A percentile compares a stretch with the other conserved stretches of the same genome.
These are phyloP conservation scores for Aurinia saxatilis DNA, from an alignment of 345 rosid species.

Conservation along the genomic window DNA sequence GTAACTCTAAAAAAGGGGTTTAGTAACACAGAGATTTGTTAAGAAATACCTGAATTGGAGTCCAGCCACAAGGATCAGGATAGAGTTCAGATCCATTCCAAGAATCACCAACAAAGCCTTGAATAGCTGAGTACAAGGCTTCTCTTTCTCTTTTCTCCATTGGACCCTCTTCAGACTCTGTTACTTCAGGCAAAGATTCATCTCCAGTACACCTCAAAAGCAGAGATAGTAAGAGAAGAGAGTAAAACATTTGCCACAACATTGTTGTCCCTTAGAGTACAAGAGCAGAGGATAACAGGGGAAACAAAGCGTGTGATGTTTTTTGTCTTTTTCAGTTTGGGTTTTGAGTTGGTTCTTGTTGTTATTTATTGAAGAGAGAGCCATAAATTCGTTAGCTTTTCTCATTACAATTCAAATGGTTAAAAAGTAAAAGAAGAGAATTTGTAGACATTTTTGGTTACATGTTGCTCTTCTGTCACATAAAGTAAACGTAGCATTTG, in stretches of 20 bases:
- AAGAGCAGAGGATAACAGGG: slow-evolving; percentile 11
- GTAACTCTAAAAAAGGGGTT: not conserved
- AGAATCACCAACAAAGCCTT: slow-evolving; percentile 83
- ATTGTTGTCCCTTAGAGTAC: slow-evolving; percentile 11
- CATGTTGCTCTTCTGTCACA: slow-evolving; percentile 25
- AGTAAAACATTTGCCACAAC: slow-evolving; percentile 15
- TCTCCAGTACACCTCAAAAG: slow-evolving; percentile 5
- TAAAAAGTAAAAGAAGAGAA: slow-evolving; percentile 21
- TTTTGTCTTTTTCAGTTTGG: slow-evolving; percentile 21
- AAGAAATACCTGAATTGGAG: slow-evolving; percentile 72
- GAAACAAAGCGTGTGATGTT: slow-evolving; percentile 26
- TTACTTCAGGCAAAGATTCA: slow-evolving; percentile 27
- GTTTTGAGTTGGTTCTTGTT: slow-evolving; percentile 19
- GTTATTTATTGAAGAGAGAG: slow-evolving; percentile 27
- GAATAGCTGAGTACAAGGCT: slow-evolving; percentile 66
- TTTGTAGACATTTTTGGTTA: slow-evolving; percentile 18
- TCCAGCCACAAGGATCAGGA: slow-evolving; percentile 99
- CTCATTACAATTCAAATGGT: slow-evolving; percentile 25
- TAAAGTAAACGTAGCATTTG: slow-evolving; percentile 26
- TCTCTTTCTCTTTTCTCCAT: slow-evolving; percentile 63
- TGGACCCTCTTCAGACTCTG: slow-evolving; percentile 38
- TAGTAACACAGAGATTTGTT: not conserved
- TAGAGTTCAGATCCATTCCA: slow-evolving; percentile 96
- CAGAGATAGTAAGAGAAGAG: slow-evolving; percentile 23
- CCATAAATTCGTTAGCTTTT: slow-evolving; percentile 20